A percentile compares a stretch with the other conserved stretches of the same genome.
phyloP scores from a whole-genome alignment of 2,329 filamentous ascomycete genomes.

The Penicillium sp. region DNA sequence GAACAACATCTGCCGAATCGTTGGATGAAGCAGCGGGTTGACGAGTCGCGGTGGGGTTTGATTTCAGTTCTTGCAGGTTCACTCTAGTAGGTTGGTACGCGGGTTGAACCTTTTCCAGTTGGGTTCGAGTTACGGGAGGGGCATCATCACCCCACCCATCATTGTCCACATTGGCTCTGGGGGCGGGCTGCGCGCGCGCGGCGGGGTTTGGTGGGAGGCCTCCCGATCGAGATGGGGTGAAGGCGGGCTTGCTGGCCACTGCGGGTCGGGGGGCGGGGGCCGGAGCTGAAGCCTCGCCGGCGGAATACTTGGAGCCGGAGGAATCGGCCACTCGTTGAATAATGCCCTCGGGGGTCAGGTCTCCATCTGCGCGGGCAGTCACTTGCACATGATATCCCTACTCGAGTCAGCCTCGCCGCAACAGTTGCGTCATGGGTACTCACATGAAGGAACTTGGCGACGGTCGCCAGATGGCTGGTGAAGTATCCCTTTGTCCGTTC shows the following conservation, averaged over 20 bases:
- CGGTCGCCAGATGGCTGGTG: constrained; percentile 85
- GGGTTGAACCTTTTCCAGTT: constrained; percentile 87
- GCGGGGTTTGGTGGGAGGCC: constrained; percentile 67
- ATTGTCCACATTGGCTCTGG: constrained; percentile 64
- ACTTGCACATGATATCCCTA: constrained; percentile 96
- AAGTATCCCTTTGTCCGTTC: constrained; percentile 99
- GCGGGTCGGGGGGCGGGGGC: constrained; percentile 63
- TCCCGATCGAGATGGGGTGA: constrained; percentile 71
- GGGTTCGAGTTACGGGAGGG: constrained; percentile 80
- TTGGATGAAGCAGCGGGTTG: constrained; percentile 57
- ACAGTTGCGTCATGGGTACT: constrained; percentile 12
- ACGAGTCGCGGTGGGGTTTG: constrained; percentile 58
- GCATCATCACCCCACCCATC: constrained; percentile 97
- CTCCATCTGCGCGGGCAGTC: constrained; percentile 86
- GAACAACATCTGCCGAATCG: constrained; percentile 66
- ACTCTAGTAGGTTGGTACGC: constrained; percentile 96
- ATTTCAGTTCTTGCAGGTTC: constrained; percentile 82
- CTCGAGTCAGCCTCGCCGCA: constrained; percentile 7
- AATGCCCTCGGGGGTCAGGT: constrained; percentile 84
- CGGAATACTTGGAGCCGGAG: constrained; percentile 91
- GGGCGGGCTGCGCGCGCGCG: constrained; percentile 50
- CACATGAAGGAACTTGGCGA: constrained; percentile 87
- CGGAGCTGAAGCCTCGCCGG: constrained; percentile 50
- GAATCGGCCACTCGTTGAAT: constrained; percentile 93
- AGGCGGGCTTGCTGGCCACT: constrained; percentile 85